Percentiles rank a stretch among this genome's conserved stretches.
These are phyloP conservation scores for Tricholoma matsutake DNA, from an alignment of 768 basidiomycete genomes.

Conservation along the genomic window DNA sequence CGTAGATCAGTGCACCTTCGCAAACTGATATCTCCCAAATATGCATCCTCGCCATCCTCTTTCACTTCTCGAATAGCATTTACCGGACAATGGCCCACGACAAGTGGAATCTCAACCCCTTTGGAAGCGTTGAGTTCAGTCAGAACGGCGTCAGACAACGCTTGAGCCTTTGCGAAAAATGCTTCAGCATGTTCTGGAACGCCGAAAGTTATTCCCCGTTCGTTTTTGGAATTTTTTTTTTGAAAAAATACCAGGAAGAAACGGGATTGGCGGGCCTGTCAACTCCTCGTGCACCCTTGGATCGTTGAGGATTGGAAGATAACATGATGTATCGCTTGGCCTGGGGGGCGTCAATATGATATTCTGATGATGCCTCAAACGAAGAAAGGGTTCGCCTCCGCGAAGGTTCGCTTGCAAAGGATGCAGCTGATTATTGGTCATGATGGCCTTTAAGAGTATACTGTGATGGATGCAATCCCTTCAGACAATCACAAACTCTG, in stretches of 20 bases:
- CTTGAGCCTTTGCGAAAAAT: conserved; percentile 26
- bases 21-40: conserved; percentile 47
- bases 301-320: background rate
- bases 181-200: conserved; percentile 32
- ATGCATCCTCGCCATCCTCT: conserved; percentile 53
- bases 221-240: background rate
- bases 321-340: background rate
- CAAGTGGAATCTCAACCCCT: conserved; percentile 20
- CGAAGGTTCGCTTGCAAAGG: background rate
- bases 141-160: conserved; percentile 27
- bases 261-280: background rate
- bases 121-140: conserved; percentile 28
- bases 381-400: background rate
- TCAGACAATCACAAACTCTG: too few relatives aligned
- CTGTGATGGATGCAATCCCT: too few relatives aligned
- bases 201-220: background rate
- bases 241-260: background rate
- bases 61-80: conserved; percentile 49
- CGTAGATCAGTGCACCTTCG: conserved; percentile 26
- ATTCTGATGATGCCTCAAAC: background rate
- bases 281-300: background rate
- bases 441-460: too few relatives aligned
- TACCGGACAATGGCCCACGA: conserved; percentile 48
- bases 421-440: background rate
- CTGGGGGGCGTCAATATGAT: background rate